Evolutionary conservation across 352 stramenopile genomes (phyloP).

Genomic region (Achlya hypogyna): DNA sequence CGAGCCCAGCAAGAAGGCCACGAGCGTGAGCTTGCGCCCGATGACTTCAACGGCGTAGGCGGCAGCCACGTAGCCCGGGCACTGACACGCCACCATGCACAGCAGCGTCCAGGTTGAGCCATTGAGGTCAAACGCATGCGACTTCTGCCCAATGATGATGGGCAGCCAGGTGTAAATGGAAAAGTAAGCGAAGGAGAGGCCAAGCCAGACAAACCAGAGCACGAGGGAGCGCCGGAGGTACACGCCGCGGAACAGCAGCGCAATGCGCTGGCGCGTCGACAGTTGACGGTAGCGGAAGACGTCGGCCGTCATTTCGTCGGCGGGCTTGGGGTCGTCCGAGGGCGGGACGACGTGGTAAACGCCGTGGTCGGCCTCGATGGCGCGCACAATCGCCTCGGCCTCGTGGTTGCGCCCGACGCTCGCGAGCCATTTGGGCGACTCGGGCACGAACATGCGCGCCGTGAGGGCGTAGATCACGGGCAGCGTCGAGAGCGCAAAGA

Average conservation of each 20-base stretch:
- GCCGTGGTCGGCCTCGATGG: constrained; percentile 23
- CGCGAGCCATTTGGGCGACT: constrained; percentile 40
- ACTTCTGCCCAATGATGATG: not conserved
- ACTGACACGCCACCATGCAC: constrained; percentile 5
- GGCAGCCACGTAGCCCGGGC: constrained; percentile 17
- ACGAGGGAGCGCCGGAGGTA: constrained; percentile 24
- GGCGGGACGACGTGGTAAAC: not conserved
- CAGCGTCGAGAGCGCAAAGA: constrained; percentile 24
- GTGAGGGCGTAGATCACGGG: constrained; percentile 26
- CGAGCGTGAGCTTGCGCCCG: constrained; percentile 16
- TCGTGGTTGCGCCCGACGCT: constrained; percentile 27
- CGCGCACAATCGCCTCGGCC: constrained; percentile 25
- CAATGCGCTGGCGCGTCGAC: not conserved
- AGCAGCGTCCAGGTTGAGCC: constrained; percentile 4
- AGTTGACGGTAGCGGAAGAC: constrained; percentile 19
- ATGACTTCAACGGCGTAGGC: constrained; percentile 17
- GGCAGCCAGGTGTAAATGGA: constrained; percentile 24
- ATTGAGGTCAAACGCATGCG: constrained; percentile 17
- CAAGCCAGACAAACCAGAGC: constrained; percentile 25
- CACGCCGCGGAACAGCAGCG: constrained; percentile 21
- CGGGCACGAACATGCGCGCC: constrained; percentile 25
- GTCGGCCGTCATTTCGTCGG: constrained; percentile 3
- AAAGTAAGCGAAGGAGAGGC: constrained; percentile 25
- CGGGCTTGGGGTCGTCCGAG: not conserved
- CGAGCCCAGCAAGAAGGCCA: constrained; percentile 11